Evolutionary conservation across 2,329 filamentous ascomycete species (phyloP).

Genomic region (Phoma herbarum): DNA sequence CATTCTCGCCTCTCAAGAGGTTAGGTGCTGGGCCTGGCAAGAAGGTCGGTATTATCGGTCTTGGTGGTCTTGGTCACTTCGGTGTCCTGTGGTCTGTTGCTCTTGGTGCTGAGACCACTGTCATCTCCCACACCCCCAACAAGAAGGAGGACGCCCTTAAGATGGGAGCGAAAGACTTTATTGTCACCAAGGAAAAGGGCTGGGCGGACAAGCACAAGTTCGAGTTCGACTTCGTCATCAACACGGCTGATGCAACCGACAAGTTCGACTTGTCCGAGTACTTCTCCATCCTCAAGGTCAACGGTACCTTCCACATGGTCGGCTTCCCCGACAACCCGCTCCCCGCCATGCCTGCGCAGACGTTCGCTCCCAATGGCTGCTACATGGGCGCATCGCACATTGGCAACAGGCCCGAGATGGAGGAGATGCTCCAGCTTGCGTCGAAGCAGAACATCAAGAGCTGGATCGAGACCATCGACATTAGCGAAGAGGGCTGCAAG

Average conservation of each 20-base stretch:
- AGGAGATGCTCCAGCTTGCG: constrained; percentile 61
- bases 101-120: constrained; percentile 69
- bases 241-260: constrained; percentile 73
- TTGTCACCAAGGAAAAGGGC: constrained; percentile 64
- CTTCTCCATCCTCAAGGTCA: constrained; percentile 80
- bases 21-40: constrained; percentile 79
- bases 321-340: constrained; percentile 81
- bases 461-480: constrained; percentile 72
- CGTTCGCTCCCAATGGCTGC: constrained; percentile 76
- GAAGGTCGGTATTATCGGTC: constrained; percentile 78
- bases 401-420: constrained; percentile 60
- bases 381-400: constrained; percentile 62
- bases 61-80: constrained; percentile 64
- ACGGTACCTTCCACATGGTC: constrained; percentile 81
- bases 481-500: constrained; percentile 74
- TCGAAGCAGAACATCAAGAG: constrained; percentile 61
- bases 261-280: constrained; percentile 76
- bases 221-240: constrained; percentile 79
- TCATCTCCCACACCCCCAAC: constrained; percentile 66
- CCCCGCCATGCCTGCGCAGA: constrained; percentile 75
- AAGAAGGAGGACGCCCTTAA: constrained; percentile 69
- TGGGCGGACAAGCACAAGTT: constrained; percentile 65
- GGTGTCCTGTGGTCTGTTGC: constrained; percentile 60
- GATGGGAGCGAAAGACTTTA: constrained; percentile 69
- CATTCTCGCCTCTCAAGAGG: constrained; percentile 78